These are phyloP conservation scores for Hyphopichia buzzinii DNA, from an alignment of 1,139 yeast genomes.

Conservation along the genomic window DNA sequence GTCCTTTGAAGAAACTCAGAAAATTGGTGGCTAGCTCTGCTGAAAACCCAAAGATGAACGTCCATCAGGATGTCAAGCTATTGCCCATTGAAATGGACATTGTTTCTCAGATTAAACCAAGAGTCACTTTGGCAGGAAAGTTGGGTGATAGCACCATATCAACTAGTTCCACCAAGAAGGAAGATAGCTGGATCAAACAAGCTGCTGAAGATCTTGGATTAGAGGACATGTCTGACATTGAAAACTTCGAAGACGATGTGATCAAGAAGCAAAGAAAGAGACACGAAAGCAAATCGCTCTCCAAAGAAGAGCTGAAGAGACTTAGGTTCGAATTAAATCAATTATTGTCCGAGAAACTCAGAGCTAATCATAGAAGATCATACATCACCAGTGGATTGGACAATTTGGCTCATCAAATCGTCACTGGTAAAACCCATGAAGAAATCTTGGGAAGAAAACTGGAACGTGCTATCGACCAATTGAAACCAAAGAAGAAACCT, in stretches of 20 bases:
- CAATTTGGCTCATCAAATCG: slow-evolving; percentile 81
- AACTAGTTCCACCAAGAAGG: slow-evolving; percentile 61
- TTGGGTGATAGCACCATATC: slow-evolving; percentile 72
- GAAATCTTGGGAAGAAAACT: slow-evolving; percentile 69
- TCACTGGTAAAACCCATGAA: slow-evolving; percentile 68
- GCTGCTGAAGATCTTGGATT: slow-evolving; percentile 94
- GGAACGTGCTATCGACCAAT: slow-evolving; percentile 67
- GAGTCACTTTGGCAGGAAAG: slow-evolving; percentile 67
- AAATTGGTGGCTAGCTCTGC: slow-evolving; percentile 50
- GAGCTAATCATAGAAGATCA: slow-evolving; percentile 67
- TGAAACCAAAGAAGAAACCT: slow-evolving; percentile 36
- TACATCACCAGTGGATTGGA: slow-evolving; percentile 83
- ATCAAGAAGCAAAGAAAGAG: slow-evolving; percentile 62
- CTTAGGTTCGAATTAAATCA: slow-evolving; percentile 57
- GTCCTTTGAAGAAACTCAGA: slow-evolving; percentile 77
- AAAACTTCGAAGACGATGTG: slow-evolving; percentile 62
- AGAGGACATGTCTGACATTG: slow-evolving; percentile 61
- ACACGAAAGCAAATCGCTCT: slow-evolving; percentile 53
- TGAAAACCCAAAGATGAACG: slow-evolving; percentile 21
- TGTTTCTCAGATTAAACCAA: slow-evolving; percentile 63
- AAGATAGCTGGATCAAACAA: slow-evolving; percentile 76
- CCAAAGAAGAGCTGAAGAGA: slow-evolving; percentile 46
- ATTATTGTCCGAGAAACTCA: slow-evolving; percentile 56
- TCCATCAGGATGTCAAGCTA: slow-evolving; percentile 59
- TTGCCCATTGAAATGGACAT: slow-evolving; percentile 79